Evolutionary conservation across 2,329 filamentous ascomycete genomes (phyloP), one percentile per base, ranked within the genome.

Genomic region (Ophiobolus disseminans): DNA sequence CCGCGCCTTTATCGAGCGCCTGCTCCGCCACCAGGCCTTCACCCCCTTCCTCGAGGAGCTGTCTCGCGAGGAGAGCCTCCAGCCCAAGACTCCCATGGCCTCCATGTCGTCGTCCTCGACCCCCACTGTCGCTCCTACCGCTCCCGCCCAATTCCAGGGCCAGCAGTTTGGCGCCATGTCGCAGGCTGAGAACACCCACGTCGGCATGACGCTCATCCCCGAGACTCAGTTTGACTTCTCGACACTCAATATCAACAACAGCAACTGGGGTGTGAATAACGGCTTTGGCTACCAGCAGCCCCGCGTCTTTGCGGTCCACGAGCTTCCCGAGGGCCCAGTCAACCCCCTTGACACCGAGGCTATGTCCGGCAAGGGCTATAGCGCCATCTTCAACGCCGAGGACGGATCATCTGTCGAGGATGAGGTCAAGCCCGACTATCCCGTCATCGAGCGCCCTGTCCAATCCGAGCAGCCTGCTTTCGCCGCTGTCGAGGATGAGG

Each of bases 131-230:
- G 52, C 68, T 20, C 62, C 68, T 34, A 57, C 70, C 54, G 69
- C 83, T 4, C 82, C 82, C 55, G 69, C 83, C 5, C 82, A 82
- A 7, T 86, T 86, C 57, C 73, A 74, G 32, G 73, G 76, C 31
- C 74, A 80, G 45, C 78, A 80, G 46, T 77, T 78, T 56, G 79
- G 82, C 25, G 55, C 51, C 41, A 62, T 70, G 50, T 63, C 68
- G 34, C 67, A 68, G 45, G 45, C 86, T 57, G 86, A 89, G 69
- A 87, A 74, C 58, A 72, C 77, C 20, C 82, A 84, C 48, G 76
- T 92, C 57, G 86, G 86, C 66, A 89, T 96, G 82, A 85, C 88
- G 48, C 88, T 92, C 82, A 85, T 95, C 37, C 90, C 91, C 1
- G 91, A 96, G 74, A 86, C 89, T 61, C 80, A 77, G 42, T 80